A percentile compares a stretch with the other conserved stretches of the same genome.
phyloP scores from a whole-genome alignment of 192 early-diverging fungal genomes.

The Ambispora gerdemannii region DNA sequence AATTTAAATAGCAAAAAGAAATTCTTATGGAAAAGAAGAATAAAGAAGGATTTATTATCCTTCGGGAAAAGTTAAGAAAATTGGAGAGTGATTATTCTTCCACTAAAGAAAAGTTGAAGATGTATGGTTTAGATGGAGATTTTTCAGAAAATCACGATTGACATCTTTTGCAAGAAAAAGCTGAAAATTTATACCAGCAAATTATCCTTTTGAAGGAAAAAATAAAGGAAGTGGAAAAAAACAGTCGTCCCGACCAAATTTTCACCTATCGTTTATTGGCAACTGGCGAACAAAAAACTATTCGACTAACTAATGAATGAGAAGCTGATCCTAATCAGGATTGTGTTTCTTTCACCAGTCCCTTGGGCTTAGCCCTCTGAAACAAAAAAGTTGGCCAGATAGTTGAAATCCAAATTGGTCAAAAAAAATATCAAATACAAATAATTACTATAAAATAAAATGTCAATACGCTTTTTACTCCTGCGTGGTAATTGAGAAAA shows the following conservation, averaged over 20 bases:
- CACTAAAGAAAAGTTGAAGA: constrained; percentile 19
- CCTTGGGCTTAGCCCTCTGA: background rate
- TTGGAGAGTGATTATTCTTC: background rate
- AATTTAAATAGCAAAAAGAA: too few species aligned
- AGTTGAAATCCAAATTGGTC: background rate
- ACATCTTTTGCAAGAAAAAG: background rate
- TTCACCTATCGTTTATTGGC: constrained; percentile 6
- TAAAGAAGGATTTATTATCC: too few species aligned
- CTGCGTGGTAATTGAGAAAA: too few species aligned
- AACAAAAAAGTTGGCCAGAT: background rate
- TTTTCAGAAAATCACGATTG: constrained; percentile 14
- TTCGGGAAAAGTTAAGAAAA: constrained; percentile 1
- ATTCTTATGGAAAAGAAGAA: too few species aligned
- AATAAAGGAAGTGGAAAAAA: background rate
- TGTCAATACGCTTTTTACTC: background rate
- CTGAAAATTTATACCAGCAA: background rate
- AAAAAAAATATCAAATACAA: background rate
- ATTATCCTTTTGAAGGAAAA: background rate
- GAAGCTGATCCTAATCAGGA: constrained; percentile 4
- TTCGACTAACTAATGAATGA: constrained; percentile 5
- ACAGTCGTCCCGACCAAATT: background rate
- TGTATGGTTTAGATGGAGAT: constrained; percentile 16
- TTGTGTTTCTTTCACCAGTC: background rate
- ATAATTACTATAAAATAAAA: background rate
- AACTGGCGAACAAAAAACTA: constrained; percentile 13